Evolutionary conservation across 345 rosid genomes (phyloP).

Genomic region (Acer negundo): DNA sequence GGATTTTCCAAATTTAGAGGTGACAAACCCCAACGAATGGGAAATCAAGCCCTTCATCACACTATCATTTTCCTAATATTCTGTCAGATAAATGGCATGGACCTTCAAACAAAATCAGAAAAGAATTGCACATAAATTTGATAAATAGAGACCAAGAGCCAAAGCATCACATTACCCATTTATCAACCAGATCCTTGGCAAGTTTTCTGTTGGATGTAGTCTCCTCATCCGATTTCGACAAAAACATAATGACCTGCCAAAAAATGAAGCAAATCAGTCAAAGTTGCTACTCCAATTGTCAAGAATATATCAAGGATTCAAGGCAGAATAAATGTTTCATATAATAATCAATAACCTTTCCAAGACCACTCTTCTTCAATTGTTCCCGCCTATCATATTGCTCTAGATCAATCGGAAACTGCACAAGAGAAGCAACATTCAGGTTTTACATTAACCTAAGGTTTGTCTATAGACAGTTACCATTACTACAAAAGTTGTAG

Average conservation of each 20-base stretch:
- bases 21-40: not conserved
- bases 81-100: not conserved
- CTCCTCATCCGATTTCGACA: conserved; percentile 97
- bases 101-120: not conserved
- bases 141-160: not conserved
- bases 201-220: conserved; percentile 87
- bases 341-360: conserved; percentile 62
- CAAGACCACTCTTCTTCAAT: conserved; percentile 93
- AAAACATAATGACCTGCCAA: conserved; percentile 90
- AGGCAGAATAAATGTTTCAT: not conserved
- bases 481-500: conserved; percentile 4
- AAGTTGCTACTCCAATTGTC: not conserved
- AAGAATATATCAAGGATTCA: conserved; percentile 1
- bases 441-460: conserved; percentile 13
- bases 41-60: not conserved
- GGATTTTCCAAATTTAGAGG: not conserved
- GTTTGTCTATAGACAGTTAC: conserved; percentile 11
- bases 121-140: not conserved
- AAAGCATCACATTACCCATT: conserved; percentile 68
- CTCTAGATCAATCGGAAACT: conserved; percentile 94
- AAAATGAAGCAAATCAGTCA: conserved; percentile 15
- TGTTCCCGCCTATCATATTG: conserved; percentile 95
- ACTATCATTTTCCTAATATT: not conserved
- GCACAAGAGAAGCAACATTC: conserved; percentile 34
- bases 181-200: conserved; percentile 97